Evolutionary conservation across 2,329 filamentous ascomycete species (phyloP), one percentile per base, ranked within the genome.

Genomic region (Venturiaceae sp.): DNA sequence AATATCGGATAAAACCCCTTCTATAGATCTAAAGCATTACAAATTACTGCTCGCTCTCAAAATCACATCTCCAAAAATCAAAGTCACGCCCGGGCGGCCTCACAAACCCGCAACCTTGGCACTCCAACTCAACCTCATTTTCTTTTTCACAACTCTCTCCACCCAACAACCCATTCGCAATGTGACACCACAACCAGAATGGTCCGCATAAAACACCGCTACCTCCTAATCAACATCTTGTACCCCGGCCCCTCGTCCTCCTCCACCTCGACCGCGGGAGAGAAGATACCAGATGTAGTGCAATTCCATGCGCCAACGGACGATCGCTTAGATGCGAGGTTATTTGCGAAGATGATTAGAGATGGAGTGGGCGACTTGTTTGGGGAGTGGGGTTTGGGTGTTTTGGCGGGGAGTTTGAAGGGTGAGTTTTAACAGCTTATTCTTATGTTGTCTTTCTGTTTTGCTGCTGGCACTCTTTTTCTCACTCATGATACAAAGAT

Each of bases 201-300:
- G 94, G 94, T 99, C 61, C 90, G 94, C 69, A 83, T 97, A 65
- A 99, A 99, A 74, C 88, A 96, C 73, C 86, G 94, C 66, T 99
- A 99, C 72, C 82, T 99, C 19, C 84, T 97, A n/a, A 83, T 97
- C 62, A 90, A 95, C 69, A 91, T 97, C 64, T 80, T 97, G 52
- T 96, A 96, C 67, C 90, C 92, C 0, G 26, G 26, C 3, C 44
- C 23, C 3, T n/a, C 44, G 16, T 84, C 5, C 75, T 82, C 11
- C 80, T 84, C 6, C 75, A 82, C 13, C 62, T 61, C 67, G 52
- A 63, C 63, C 58, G 21, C 23, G 14, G 65, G 61, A 72, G 64
- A 65, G 34, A 73, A 64, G 65, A 80, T 67, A 71, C 87, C 68
- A 71, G 83, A 75, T 50, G 78, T 88, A 60, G 75, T 97, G 30